phyloP scores from a whole-genome alignment of 208 protist species.

The Leishmania braziliensis region DNA sequence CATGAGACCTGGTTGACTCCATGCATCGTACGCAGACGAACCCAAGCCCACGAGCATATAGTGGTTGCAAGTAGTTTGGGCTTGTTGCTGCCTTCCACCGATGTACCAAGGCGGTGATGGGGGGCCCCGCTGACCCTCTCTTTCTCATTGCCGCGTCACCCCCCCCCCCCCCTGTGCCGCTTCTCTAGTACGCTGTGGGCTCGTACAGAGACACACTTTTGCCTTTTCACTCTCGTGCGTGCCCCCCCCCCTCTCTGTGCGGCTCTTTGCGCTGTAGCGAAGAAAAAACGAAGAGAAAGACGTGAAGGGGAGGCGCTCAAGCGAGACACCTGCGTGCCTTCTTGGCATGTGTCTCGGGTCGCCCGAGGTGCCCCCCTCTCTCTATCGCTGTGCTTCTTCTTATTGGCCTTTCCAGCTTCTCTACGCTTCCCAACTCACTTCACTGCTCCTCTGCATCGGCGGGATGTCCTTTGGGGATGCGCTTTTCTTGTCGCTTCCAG shows the following conservation, averaged over 20 bases:
- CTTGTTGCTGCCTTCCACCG: background rate
- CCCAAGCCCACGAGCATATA: background rate
- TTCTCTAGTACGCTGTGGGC: background rate
- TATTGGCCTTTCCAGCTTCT: slow-evolving; percentile 10
- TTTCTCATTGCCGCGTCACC: background rate
- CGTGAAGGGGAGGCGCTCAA: background rate
- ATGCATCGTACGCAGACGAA: background rate
- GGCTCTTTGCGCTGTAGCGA: background rate
- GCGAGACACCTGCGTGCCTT: background rate
- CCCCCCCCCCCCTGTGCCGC: background rate
- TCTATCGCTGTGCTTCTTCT: slow-evolving; percentile 11
- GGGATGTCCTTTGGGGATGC: background rate
- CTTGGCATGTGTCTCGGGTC: background rate
- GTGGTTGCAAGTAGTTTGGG: background rate
- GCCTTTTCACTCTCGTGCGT: background rate
- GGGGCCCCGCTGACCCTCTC: background rate
- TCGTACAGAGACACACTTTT: background rate
- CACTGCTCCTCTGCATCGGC: slow-evolving; percentile 5
- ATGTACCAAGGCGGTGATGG: background rate
- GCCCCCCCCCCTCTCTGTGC: background rate
- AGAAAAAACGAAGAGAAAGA: background rate
- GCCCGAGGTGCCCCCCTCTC: background rate
- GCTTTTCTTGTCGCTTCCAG: background rate
- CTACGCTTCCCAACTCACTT: slow-evolving; percentile 11
- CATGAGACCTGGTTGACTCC: background rate